These are phyloP conservation scores for Brassica hybrid DNA, from an alignment of 441 rosid species.

Conservation along the genomic window DNA sequence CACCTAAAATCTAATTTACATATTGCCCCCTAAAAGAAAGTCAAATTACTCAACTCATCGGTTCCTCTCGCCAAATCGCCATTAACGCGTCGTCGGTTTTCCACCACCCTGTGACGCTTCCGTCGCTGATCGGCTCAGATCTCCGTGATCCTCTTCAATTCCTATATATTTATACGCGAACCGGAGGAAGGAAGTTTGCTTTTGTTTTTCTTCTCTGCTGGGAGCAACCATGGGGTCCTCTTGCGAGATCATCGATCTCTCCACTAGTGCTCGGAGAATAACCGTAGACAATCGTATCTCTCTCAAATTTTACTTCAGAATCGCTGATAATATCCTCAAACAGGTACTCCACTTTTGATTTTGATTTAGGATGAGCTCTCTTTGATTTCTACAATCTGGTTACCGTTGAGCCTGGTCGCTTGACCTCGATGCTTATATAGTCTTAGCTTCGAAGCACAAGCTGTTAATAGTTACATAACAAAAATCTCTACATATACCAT, in stretches of 20 bases:
- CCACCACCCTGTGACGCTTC: too few species aligned
- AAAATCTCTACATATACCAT: too few species aligned
- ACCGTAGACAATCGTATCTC: constrained; percentile 84
- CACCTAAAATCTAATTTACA: constrained; percentile 17
- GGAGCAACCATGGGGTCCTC: constrained; percentile 64
- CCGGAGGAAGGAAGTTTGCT: constrained; percentile 18
- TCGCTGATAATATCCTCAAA: constrained; percentile 88
- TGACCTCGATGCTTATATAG: too few species aligned
- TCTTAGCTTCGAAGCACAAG: too few species aligned
- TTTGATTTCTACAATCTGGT: too few species aligned
- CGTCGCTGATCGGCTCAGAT: background rate
- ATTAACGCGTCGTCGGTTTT: constrained; percentile 36
- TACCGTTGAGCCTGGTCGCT: too few species aligned
- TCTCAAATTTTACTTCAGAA: constrained; percentile 76
- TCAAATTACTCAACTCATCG: constrained; percentile 36
- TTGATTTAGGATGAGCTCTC: too few species aligned
- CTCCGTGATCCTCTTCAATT: constrained; percentile 32
- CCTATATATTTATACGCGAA: too few species aligned
- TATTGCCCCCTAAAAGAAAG: constrained; percentile 16
- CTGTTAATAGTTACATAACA: too few species aligned
- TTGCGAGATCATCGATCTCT: constrained; percentile 64
- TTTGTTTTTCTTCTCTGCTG: background rate
- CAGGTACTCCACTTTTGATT: constrained; percentile 56
- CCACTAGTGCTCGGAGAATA: constrained; percentile 67
- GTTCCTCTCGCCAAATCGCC: constrained; percentile 28